Percentiles rank a stretch among this genome's conserved stretches.
Conservation (phyloP, 2,329 filamentous ascomycete species). For the Escovopsis sp. region DNA sequence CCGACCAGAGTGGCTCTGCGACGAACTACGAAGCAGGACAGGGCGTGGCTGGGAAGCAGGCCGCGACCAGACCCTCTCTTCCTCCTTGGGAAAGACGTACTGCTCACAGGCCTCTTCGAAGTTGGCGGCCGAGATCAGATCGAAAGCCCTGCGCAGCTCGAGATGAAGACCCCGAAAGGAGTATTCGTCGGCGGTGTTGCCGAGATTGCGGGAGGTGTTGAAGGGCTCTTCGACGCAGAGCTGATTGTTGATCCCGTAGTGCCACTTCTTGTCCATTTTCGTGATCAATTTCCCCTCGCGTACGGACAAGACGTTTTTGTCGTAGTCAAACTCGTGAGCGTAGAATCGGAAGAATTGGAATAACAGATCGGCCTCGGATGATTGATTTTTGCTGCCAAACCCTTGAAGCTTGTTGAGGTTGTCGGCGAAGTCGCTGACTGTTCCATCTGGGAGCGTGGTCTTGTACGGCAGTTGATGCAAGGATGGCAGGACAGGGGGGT, state of each 20-base stretch:
- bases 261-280: conserved; percentile 82
- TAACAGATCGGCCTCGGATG: conserved; percentile 69
- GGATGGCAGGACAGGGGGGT: conserved; percentile 70
- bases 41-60: conserved; percentile 40
- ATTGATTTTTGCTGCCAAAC: conserved; percentile 67
- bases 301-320: conserved; percentile 71
- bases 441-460: conserved; percentile 43
- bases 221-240: conserved; percentile 96
- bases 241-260: conserved; percentile 62
- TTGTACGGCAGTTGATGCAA: conserved; percentile 53
- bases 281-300: conserved; percentile 64
- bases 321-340: conserved; percentile 84
- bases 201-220: conserved; percentile 75
- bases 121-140: conserved; percentile 62
- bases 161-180: conserved; percentile 84
- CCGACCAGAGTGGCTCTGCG: conserved; percentile 38
- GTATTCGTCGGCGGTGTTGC: conserved; percentile 91
- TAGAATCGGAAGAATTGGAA: conserved; percentile 96
- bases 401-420: conserved; percentile 60
- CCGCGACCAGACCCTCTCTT: conserved; percentile 47
- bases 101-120: conserved; percentile 75
- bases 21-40: conserved; percentile 44
- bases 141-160: conserved; percentile 80
- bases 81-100: conserved; percentile 77
- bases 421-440: conserved; percentile 70